A percentile compares a stretch with the other conserved stretches of the same genome.
phyloP scores from a whole-genome alignment of 257 asterid species.

The Leonotis leonurus region DNA sequence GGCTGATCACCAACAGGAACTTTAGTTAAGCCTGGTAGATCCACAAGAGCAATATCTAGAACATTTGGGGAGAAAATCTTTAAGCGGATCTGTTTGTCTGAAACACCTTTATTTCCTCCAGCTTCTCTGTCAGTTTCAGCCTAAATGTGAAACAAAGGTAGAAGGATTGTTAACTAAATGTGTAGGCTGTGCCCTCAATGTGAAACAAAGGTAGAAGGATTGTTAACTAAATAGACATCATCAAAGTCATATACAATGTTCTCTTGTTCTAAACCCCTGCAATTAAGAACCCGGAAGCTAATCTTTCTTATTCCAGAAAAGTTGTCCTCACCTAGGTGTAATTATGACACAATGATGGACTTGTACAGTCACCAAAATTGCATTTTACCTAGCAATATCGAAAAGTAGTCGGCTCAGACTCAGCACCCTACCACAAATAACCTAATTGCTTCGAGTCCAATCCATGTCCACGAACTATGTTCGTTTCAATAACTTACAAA shows the following conservation, averaged over 20 bases:
- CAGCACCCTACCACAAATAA: neutral
- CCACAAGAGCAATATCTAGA: conserved; percentile 94
- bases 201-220: neutral
- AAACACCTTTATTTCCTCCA: conserved; percentile 77
- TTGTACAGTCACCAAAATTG: neutral
- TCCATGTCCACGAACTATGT: neutral
- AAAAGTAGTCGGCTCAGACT: neutral
- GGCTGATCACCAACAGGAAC: conserved; percentile 99
- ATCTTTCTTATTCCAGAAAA: neutral
- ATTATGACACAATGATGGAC: neutral
- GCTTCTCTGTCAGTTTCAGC: conserved; percentile 94
- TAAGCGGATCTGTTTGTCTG: conserved; percentile 89
- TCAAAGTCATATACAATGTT: neutral
- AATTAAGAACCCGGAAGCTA: neutral
- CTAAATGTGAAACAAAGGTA: conserved; percentile 27
- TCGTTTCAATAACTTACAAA: neutral
- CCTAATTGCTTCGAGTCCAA: neutral
- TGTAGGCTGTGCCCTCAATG: neutral
- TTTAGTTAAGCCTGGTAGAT: conserved; percentile 93
- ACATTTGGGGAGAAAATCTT: conserved; percentile 94
- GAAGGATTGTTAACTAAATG: neutral
- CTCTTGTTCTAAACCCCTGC: neutral
- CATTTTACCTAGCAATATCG: neutral
- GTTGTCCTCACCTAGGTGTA: neutral
- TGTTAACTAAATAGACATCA: neutral